A percentile compares a stretch with the other conserved stretches of the same genome.
These are phyloP conservation scores for Podaxis carcinomalis DNA, from an alignment of 768 basidiomycete species.

Conservation along the genomic window DNA sequence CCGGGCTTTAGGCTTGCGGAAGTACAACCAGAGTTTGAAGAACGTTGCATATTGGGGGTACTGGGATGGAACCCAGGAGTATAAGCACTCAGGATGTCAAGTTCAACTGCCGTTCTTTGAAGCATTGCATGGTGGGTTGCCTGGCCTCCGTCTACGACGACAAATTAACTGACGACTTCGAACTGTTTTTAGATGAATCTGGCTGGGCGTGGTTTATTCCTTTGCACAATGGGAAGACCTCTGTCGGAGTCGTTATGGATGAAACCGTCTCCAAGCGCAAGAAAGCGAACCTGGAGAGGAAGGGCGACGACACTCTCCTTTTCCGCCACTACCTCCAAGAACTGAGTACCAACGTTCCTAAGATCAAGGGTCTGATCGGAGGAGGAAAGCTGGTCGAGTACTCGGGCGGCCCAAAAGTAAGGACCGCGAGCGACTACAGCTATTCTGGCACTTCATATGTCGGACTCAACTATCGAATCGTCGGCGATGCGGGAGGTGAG, in stretches of 20 bases:
- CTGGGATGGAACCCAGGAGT: constrained; percentile 44
- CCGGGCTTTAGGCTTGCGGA: constrained; percentile 59
- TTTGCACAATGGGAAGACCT: constrained; percentile 37
- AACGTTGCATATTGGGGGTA: constrained; percentile 62
- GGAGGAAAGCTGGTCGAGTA: constrained; percentile 19
- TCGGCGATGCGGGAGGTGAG: constrained; percentile 28
- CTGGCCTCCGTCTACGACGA: no score
- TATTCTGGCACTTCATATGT: constrained; percentile 28
- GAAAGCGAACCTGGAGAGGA: constrained; percentile 14
- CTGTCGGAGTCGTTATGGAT: constrained; percentile 39
- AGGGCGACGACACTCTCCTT: constrained; percentile 14
- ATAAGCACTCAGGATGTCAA: constrained; percentile 30
- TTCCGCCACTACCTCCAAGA: constrained; percentile 30
- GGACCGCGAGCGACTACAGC: constrained; percentile 29
- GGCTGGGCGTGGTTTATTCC: constrained; percentile 53
- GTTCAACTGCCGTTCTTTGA: constrained; percentile 51
- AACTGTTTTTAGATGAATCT: constrained; percentile 32
- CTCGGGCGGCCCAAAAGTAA: constrained; percentile 19
- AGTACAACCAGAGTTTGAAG: constrained; percentile 47
- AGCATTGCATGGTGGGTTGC: constrained; percentile 41
- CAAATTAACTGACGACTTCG: neutral
- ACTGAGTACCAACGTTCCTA: constrained; percentile 30
- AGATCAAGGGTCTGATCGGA: constrained; percentile 25
- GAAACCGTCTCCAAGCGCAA: constrained; percentile 21
- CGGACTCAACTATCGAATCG: constrained; percentile 26